Conservation (phyloP, 2,329 filamentous ascomycete species). For the Lecanicillium sp. region DNA sequence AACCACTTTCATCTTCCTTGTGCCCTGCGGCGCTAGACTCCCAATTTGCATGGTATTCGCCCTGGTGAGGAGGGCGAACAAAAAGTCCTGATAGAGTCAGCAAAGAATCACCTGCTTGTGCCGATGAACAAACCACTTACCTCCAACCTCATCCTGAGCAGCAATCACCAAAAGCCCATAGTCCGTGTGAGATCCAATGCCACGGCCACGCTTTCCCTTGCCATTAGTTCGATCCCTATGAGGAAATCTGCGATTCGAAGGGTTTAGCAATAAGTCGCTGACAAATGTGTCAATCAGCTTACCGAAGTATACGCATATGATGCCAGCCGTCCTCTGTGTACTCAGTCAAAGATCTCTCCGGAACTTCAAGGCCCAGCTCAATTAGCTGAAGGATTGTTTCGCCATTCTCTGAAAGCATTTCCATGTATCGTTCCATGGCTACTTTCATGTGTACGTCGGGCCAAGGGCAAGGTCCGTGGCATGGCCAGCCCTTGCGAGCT, state of each 20-base stretch:
- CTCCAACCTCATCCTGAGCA: conserved; percentile 40
- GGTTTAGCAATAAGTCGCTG: not conserved
- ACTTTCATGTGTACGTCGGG: conserved; percentile 31
- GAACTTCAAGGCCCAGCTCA: conserved; percentile 34
- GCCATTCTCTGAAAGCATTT: conserved; percentile 30
- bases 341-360: conserved; percentile 28
- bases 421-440: conserved; percentile 31
- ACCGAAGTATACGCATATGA: conserved; percentile 39
- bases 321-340: conserved; percentile 42
- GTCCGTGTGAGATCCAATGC: conserved; percentile 44
- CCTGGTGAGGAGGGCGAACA: conserved; percentile 31
- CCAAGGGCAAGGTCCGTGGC: conserved; percentile 41
- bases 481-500: conserved; percentile 35
- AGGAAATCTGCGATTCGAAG: conserved; percentile 20
- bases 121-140: too few species aligned
- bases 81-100: conserved; percentile 29
- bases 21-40: conserved; percentile 33
- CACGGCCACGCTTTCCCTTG: conserved; percentile 39
- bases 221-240: conserved; percentile 29
- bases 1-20: conserved; percentile 34
- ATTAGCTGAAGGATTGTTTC: conserved; percentile 36
- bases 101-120: too few species aligned
- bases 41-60: conserved; percentile 37
- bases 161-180: conserved; percentile 43
- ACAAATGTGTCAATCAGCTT: conserved; percentile 8